Conservation (phyloP, 148 eudicot species). For the Heliamphora exappendiculata region DNA sequence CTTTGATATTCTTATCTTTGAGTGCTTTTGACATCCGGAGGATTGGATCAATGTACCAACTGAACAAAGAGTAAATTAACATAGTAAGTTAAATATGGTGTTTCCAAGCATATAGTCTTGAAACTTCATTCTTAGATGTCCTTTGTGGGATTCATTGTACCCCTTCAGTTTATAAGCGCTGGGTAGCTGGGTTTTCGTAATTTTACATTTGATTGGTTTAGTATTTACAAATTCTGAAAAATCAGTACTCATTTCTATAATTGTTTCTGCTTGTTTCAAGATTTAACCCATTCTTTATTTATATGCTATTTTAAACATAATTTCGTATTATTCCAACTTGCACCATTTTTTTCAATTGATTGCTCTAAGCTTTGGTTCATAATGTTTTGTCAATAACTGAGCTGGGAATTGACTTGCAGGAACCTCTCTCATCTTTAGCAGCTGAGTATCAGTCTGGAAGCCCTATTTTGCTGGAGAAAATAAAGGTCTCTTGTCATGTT, state of each 20-base stretch:
- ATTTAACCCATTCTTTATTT: neutral
- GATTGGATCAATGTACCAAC: neutral
- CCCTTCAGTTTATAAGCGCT: neutral
- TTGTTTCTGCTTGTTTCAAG: neutral
- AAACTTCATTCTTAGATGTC: neutral
- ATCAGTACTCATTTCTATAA: neutral
- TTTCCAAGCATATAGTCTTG: neutral
- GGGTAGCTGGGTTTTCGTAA: neutral
- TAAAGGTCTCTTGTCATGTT: conserved; percentile 41
- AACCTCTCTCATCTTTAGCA: conserved; percentile 70
- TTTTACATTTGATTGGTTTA: neutral
- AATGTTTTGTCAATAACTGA: neutral
- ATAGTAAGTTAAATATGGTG: neutral
- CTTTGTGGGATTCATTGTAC: neutral
- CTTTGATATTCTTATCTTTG: neutral
- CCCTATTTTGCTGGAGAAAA: conserved; percentile 75
- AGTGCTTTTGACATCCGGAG: neutral
- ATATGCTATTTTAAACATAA: neutral
- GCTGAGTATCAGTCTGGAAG: conserved; percentile 84
- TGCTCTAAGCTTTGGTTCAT: neutral
- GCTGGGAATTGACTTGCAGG: conserved; percentile 38
- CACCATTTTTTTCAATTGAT: neutral
- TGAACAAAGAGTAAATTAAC: too few relatives aligned
- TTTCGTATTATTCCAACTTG: neutral
- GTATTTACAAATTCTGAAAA: neutral